A percentile compares a stretch with the other conserved stretches of the same genome.
Evolutionary conservation across 306 rosid genomes (phyloP).

Genomic region (Cicer cuneatum): DNA sequence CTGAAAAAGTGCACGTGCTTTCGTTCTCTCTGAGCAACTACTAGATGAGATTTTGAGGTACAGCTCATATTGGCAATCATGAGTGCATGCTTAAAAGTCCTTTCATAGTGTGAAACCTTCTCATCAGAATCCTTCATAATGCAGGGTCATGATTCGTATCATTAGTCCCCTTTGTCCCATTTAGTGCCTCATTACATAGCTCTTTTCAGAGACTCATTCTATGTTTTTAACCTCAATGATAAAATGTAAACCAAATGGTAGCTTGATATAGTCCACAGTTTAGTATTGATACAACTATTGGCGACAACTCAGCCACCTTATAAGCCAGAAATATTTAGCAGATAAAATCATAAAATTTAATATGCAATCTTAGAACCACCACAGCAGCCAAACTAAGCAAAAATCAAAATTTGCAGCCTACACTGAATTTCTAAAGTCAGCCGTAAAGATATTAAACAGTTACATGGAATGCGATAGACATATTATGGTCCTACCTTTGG

Average conservation of each 20-base stretch:
- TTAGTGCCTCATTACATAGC: not conserved
- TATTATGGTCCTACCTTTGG: not conserved
- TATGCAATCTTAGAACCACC: slow-evolving; percentile 16
- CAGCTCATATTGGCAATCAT: slow-evolving; percentile 19
- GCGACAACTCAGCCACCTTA: slow-evolving; percentile 5
- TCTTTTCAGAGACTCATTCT: not conserved
- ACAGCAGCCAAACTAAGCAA: slow-evolving; percentile 21
- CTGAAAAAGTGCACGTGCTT: not conserved
- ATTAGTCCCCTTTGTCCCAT: slow-evolving; percentile 5
- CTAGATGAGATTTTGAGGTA: not conserved
- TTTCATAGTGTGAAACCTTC: slow-evolving; percentile 22
- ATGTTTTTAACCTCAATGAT: slow-evolving; percentile 27
- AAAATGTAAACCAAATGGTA: slow-evolving; percentile 3
- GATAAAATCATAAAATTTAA: slow-evolving; percentile 3
- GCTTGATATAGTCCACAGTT: slow-evolving; percentile 3
- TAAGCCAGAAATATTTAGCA: slow-evolving; percentile 9
- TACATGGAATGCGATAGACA: not conserved
- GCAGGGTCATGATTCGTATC: slow-evolving; percentile 26
- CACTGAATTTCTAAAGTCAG: not conserved
- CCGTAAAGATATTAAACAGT: not conserved
- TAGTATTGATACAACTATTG: slow-evolving; percentile 13
- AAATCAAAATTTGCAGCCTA: slow-evolving; percentile 22
- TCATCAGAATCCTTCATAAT: slow-evolving; percentile 12
- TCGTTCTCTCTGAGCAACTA: slow-evolving; percentile 16
- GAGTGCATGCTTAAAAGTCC: slow-evolving; percentile 12